These are phyloP conservation scores for Aspergillus bridgeri DNA, from an alignment of 495 filamentous ascomycete genomes.

Conservation along the genomic window DNA sequence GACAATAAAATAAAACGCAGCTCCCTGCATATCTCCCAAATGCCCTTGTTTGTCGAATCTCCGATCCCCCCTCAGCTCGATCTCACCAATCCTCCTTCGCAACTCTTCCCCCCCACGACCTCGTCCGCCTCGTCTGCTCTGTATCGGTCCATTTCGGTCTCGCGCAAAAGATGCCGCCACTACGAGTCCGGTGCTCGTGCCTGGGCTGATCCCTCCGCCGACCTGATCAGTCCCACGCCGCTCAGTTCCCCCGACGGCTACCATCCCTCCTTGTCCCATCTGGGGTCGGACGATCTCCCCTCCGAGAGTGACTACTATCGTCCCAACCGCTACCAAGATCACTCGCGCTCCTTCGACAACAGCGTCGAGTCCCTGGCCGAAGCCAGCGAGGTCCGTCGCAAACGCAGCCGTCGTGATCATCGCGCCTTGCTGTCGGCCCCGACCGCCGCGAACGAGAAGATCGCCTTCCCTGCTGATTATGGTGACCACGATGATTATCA, in stretches of 20 bases:
- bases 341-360: constrained; percentile 30
- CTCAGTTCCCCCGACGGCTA: constrained; percentile 55
- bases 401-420: constrained; percentile 41
- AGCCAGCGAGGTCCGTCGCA: constrained; percentile 29
- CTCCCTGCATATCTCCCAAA: constrained; percentile 37
- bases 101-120: constrained; percentile 67
- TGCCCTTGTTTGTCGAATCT: constrained; percentile 49
- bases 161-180: constrained; percentile 42
- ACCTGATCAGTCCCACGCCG: constrained; percentile 30
- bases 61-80: constrained; percentile 52
- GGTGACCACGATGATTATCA: neutral
- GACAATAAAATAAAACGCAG: constrained; percentile 27
- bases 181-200: constrained; percentile 28
- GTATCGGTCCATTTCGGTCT: constrained; percentile 55
- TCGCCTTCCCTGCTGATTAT: constrained; percentile 22
- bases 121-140: constrained; percentile 59
- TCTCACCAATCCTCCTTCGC: constrained; percentile 51
- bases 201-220: constrained; percentile 24
- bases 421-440: constrained; percentile 21
- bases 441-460: constrained; percentile 20
- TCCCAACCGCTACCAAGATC: constrained; percentile 44
- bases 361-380: constrained; percentile 29
- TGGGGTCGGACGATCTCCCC: constrained; percentile 47
- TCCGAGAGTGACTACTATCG: constrained; percentile 42
- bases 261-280: constrained; percentile 14